These are phyloP conservation scores for Osmanthus fragrans DNA, from an alignment of 257 asterid species.

Conservation along the genomic window DNA sequence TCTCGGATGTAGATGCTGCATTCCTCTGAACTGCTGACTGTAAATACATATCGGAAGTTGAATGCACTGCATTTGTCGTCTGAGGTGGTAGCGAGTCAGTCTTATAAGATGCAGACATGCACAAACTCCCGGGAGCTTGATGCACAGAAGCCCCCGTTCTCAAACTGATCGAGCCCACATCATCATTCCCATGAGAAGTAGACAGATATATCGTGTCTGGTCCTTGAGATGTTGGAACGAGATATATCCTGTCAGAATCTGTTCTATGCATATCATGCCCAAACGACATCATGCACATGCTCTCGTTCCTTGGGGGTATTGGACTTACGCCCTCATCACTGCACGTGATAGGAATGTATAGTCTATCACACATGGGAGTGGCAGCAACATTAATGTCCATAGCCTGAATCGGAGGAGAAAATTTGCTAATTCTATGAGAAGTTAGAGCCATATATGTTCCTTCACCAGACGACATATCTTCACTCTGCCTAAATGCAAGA, in stretches of 20 bases:
- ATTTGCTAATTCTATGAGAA: constrained; percentile 16
- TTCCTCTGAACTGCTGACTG: constrained; percentile 14
- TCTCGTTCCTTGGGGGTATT: constrained; percentile 13
- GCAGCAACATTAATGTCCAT: constrained; percentile 8
- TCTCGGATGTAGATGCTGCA: constrained; percentile 22
- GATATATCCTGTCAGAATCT: constrained; percentile 16
- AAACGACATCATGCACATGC: constrained; percentile 6
- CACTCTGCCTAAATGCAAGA: constrained; percentile 9
- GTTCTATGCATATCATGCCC: constrained; percentile 20
- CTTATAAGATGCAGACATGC: constrained; percentile 11
- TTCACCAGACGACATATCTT: constrained; percentile 9
- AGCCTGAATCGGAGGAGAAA: background rate
- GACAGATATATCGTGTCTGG: constrained; percentile 17
- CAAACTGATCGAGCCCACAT: constrained; percentile 13
- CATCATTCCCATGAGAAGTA: constrained; percentile 12
- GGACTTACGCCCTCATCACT: constrained; percentile 16
- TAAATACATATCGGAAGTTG: constrained; percentile 20
- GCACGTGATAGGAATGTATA: constrained; percentile 24
- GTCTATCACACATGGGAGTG: constrained; percentile 5
- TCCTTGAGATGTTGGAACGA: constrained; percentile 20
- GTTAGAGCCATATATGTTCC: constrained; percentile 8
- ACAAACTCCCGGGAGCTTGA: constrained; percentile 3
- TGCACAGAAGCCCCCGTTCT: constrained; percentile 2
- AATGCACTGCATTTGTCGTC: background rate
- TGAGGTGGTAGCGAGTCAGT: background rate